These are phyloP conservation scores for Rhodotorula paludigena DNA, from an alignment of 768 basidiomycete genomes.

Conservation along the genomic window DNA sequence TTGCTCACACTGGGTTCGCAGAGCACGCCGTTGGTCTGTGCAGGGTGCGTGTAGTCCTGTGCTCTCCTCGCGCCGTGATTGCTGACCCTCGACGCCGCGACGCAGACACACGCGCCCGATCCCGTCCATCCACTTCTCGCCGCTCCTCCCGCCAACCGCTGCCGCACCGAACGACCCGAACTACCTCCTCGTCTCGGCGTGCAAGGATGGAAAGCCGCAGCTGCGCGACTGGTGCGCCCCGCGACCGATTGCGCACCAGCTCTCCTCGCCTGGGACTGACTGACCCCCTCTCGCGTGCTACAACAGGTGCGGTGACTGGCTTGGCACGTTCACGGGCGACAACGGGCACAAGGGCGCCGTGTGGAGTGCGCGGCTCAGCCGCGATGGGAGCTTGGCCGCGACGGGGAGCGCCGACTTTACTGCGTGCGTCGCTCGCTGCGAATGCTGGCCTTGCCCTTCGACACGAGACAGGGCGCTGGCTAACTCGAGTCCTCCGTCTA, in stretches of 20 bases:
- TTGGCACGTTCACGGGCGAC: slow-evolving; percentile 59
- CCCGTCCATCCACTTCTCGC: slow-evolving; percentile 88
- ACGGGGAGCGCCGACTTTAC: slow-evolving; percentile 96
- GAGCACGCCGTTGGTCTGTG: slow-evolving; percentile 36
- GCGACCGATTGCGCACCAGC: too few relatives aligned
- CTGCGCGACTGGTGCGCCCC: slow-evolving; percentile 35
- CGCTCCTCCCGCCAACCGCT: slow-evolving; percentile 54
- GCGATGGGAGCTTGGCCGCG: slow-evolving; percentile 77
- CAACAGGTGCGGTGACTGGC: slow-evolving; percentile 99
- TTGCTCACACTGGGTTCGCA: not conserved
- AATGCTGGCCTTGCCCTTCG: not conserved
- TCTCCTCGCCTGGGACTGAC: not conserved
- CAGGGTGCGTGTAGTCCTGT: slow-evolving; percentile 18
- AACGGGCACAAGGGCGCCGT: slow-evolving; percentile 71
- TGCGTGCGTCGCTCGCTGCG: slow-evolving; percentile 60
- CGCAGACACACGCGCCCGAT: slow-evolving; percentile 55
- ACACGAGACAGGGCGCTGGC: slow-evolving; percentile 7
- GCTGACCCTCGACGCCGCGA: not conserved
- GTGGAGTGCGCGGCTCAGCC: slow-evolving; percentile 88
- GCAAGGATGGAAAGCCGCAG: slow-evolving; percentile 92
- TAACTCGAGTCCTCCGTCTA: slow-evolving; percentile 1
- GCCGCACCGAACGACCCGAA: slow-evolving; percentile 59
- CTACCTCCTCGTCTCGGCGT: slow-evolving; percentile 87
- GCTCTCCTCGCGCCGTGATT: rapidly evolving
- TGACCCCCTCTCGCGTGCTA: not conserved